A percentile compares a stretch with the other conserved stretches of the same genome.
These are phyloP conservation scores for Blastobotrys serpentis DNA, from an alignment of 1,139 yeast species.

Conservation along the genomic window DNA sequence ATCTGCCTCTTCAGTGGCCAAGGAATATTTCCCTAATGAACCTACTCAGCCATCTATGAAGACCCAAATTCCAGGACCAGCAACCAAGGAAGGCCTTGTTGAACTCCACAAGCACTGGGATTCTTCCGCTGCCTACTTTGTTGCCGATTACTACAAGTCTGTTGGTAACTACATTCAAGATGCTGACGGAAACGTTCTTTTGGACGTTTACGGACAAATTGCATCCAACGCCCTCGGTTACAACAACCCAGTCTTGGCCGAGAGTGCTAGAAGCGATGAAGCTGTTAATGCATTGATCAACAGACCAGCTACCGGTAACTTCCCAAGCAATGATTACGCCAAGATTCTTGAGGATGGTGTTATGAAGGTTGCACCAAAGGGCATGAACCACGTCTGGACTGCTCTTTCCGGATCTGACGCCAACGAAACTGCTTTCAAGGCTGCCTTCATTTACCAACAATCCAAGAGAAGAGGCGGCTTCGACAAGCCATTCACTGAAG, in stretches of 20 bases:
- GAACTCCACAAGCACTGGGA: slow-evolving; percentile 59
- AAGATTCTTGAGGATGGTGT: slow-evolving; percentile 52
- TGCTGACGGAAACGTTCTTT: slow-evolving; percentile 63
- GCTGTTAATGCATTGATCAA: slow-evolving; percentile 68
- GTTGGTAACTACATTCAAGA: slow-evolving; percentile 70
- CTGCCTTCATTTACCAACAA: slow-evolving; percentile 76
- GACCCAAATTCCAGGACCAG: slow-evolving; percentile 65
- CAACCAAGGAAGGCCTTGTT: slow-evolving; percentile 47
- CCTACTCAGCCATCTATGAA: slow-evolving; percentile 58
- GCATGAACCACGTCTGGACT: slow-evolving; percentile 51
- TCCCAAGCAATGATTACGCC: slow-evolving; percentile 63
- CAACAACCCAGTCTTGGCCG: slow-evolving; percentile 68
- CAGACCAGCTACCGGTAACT: slow-evolving; percentile 77
- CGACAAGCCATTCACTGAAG: slow-evolving; percentile 39
- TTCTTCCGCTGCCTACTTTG: slow-evolving; percentile 63
- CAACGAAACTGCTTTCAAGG: slow-evolving; percentile 80
- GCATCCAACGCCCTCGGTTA: slow-evolving; percentile 78
- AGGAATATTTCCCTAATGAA: slow-evolving; percentile 53
- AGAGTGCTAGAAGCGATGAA: slow-evolving; percentile 61
- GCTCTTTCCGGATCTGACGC: slow-evolving; percentile 84
- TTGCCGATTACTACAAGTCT: slow-evolving; percentile 68
- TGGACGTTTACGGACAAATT: slow-evolving; percentile 75
- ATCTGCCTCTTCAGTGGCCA: slow-evolving; percentile 24
- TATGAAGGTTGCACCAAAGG: slow-evolving; percentile 32
- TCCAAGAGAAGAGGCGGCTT: slow-evolving; percentile 51